Evolutionary conservation across 768 basidiomycete species (phyloP).

Genomic region (Pleurotus tuber-regium): DNA sequence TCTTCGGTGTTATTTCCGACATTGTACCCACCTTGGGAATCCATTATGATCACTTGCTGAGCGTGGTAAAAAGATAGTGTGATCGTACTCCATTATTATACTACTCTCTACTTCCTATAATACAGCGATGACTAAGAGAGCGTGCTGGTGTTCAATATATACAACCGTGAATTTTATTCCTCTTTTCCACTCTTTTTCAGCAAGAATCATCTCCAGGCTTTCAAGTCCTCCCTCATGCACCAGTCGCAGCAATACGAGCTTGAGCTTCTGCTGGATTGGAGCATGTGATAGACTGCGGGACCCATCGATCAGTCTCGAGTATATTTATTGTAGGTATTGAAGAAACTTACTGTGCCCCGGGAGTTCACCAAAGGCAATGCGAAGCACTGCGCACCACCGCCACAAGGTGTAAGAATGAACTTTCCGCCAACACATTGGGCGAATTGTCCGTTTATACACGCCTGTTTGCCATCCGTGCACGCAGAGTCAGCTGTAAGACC

Average conservation of each 20-base stretch:
- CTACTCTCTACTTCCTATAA: no score
- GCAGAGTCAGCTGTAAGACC: conserved; percentile 16
- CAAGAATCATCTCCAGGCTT: no score
- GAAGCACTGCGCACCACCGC: conserved; percentile 27
- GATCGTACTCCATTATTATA: no score
- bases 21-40: no score
- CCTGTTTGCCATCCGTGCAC: conserved; percentile 30
- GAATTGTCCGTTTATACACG: conserved; percentile 34
- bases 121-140: no score
- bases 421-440: conserved; percentile 37
- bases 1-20: no score
- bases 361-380: conserved; percentile 19
- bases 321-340: conserved; percentile 5
- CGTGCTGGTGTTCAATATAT: no score
- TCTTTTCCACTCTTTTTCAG: no score
- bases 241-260: conserved; percentile 31
- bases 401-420: conserved; percentile 31
- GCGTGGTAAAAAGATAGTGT: no score
- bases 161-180: no score
- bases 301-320: neutral
- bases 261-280: conserved; percentile 29
- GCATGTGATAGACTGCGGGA: conserved; percentile 28
- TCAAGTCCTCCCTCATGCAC: no score
- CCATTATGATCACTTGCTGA: no score
- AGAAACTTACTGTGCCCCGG: neutral